Evolutionary conservation across 176 grass and related monocot genomes (phyloP), one percentile per base, ranked within the genome.

Genomic region (Carex myosuroides): DNA sequence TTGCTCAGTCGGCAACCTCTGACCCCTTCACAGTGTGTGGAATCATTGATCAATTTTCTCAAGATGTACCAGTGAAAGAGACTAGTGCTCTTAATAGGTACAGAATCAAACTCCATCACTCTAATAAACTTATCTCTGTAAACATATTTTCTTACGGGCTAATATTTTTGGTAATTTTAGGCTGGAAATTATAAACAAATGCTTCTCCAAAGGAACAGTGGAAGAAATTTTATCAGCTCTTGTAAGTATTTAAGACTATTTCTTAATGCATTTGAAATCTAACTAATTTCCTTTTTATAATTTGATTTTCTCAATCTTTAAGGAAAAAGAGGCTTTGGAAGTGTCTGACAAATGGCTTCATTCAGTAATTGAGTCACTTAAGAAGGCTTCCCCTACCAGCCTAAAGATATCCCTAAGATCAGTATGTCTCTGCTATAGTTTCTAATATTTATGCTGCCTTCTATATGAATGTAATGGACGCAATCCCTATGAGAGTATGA

Each of bases 151-250:
- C 52, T 69, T 10, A 53, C 60, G 29, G 14, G 69, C 70, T 66
- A 17, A 21, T 77, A 33, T 29, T 73, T 60, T 53, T 53, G 60
- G 10, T 78, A 16, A 44, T 82, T 33, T 54, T 78, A 99, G 93
- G 80, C 81, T 94, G 86, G 87, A 95, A 79, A 90, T 90, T 22
- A 88, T 99, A 85, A 89, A 95, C 83, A 99, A 92, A 85, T 95
- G 96, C 81, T 99, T 99, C 85, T 99, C 93, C 18, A 99, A 99
- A 77, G 79, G 80, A 71, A 93, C 93, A 68, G 85, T 99, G 3
- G 91, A 99, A 95, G 96, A 95, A 71, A 99, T 99, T 75, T 73
- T 93, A 86, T 93, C 83, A 3, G 32, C 96, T 81, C 89, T 99
- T 90, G 93, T 99, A 89, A 99, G 96, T 92, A 87, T 73, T 83